A percentile compares a stretch with the other conserved stretches of the same genome.
Conservation (phyloP, 2,329 filamentous ascomycete species). For the Microdochium bolleyi region DNA sequence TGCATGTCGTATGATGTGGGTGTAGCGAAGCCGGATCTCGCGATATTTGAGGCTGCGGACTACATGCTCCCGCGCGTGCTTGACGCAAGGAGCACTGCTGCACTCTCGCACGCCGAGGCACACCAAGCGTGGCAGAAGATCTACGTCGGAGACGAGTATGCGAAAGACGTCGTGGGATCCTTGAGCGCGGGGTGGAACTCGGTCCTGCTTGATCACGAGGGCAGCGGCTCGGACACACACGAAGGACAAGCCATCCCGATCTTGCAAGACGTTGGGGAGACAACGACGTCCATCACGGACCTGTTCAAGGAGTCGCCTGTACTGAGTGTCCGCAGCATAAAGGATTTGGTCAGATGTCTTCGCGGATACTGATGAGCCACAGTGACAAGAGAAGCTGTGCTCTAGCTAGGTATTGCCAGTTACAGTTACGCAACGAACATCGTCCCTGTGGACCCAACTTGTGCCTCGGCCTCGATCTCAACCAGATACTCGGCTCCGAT, state of each 20-base stretch:
- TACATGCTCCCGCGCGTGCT: slow-evolving; percentile 27
- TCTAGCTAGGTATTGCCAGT: background rate
- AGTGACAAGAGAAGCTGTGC: no score
- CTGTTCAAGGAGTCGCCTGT: background rate
- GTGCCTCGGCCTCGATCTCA: slow-evolving; percentile 12
- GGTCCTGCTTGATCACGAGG: slow-evolving; percentile 26
- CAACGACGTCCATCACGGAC: background rate
- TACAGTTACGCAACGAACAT: background rate
- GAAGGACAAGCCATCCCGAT: background rate
- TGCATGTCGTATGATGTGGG: slow-evolving; percentile 58
- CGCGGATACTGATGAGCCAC: background rate
- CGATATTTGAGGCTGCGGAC: slow-evolving; percentile 49
- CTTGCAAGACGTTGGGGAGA: background rate
- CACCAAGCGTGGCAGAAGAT: slow-evolving; percentile 28
- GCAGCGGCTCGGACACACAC: background rate
- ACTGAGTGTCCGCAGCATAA: background rate
- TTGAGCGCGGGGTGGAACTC: slow-evolving; percentile 36
- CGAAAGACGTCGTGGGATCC: slow-evolving; percentile 42
- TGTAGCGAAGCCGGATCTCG: slow-evolving; percentile 45
- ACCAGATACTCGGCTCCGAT: slow-evolving; percentile 9
- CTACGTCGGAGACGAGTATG: slow-evolving; percentile 46
- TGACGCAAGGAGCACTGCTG: slow-evolving; percentile 5
- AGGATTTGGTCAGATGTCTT: background rate
- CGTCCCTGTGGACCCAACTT: background rate
- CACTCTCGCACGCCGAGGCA: slow-evolving; percentile 7